A percentile compares a stretch with the other conserved stretches of the same genome.
These are phyloP conservation scores for Naematelia aurantialba DNA, from an alignment of 768 basidiomycete species.

Conservation along the genomic window DNA sequence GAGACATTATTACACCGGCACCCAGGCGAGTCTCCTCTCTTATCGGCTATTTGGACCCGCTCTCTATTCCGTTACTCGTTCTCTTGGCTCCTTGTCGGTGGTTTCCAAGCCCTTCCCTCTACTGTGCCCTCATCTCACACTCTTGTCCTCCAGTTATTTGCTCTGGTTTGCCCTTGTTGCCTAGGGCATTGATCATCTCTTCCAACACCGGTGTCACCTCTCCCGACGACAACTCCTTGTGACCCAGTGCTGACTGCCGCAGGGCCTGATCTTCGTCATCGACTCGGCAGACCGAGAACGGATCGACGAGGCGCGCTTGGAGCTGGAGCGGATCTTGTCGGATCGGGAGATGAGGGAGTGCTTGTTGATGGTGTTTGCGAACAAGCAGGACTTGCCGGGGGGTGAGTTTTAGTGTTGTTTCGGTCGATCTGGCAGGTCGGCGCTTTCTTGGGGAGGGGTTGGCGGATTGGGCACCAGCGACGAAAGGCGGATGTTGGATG, in stretches of 20 bases:
- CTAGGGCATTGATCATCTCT: too few species aligned
- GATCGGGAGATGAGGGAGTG: conserved; percentile 99
- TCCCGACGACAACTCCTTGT: too few species aligned
- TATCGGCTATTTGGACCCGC: neutral
- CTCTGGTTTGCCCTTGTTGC: too few species aligned
- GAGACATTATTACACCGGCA: conserved; percentile 99
- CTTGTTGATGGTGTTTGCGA: conserved; percentile 93
- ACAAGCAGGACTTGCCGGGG: conserved; percentile 97
- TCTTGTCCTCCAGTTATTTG: too few species aligned
- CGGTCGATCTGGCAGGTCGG: neutral
- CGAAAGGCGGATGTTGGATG: too few species aligned
- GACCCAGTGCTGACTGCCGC: too few species aligned
- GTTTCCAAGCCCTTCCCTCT: too few species aligned
- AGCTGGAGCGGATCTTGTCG: conserved; percentile 89
- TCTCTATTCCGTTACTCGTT: neutral
- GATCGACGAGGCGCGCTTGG: conserved; percentile 93
- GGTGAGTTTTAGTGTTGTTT: conserved; percentile 58
- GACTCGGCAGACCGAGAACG: conserved; percentile 94
- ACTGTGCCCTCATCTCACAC: too few species aligned
- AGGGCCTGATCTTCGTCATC: conserved; percentile 93
- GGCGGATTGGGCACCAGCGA: too few species aligned
- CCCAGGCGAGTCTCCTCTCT: conserved; percentile 57
- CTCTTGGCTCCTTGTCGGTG: neutral
- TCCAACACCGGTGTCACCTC: too few species aligned
- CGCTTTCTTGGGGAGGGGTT: neutral